Evolutionary conservation across 176 grass and related monocot genomes (phyloP).

Genomic region (Zea luxurians): DNA sequence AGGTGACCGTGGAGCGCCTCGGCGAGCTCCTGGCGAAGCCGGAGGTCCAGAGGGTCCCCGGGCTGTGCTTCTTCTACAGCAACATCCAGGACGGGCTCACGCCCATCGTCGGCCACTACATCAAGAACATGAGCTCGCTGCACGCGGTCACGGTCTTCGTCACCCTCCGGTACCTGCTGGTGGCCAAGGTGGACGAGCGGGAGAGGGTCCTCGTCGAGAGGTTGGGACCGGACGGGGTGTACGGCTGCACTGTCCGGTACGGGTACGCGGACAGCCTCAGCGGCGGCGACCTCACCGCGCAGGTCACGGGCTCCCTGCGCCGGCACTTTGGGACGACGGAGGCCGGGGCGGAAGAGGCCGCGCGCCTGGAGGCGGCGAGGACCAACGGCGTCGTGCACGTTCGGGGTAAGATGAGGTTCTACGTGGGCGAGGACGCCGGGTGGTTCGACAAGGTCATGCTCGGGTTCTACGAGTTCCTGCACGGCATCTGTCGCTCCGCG

Average conservation of each 20-base stretch:
- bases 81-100: conserved; percentile 75
- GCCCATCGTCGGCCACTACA: conserved; percentile 64
- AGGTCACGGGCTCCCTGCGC: conserved; percentile 45
- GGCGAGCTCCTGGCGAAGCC: conserved; percentile 53
- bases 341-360: conserved; percentile 33
- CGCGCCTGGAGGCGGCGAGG: conserved; percentile 49
- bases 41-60: conserved; percentile 64
- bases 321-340: conserved; percentile 25
- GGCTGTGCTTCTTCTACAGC: conserved; percentile 87
- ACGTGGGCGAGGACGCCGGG: conserved; percentile 50
- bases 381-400: conserved; percentile 56
- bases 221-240: conserved; percentile 55
- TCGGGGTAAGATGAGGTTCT: conserved; percentile 71
- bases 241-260: conserved; percentile 65
- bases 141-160: conserved; percentile 64
- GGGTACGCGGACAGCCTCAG: conserved; percentile 59
- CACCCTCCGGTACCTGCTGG: conserved; percentile 64
- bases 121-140: conserved; percentile 74
- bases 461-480: conserved; percentile 71
- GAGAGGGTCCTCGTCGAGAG: conserved; percentile 62
- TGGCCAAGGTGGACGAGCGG: conserved; percentile 58
- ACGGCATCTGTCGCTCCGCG: conserved; percentile 63
- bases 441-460: conserved; percentile 68
- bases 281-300: conserved; percentile 42
- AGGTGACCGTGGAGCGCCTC: conserved; percentile 61